Evolutionary conservation across 331 rosid species (phyloP).

Genomic region (Quercus lobata): DNA sequence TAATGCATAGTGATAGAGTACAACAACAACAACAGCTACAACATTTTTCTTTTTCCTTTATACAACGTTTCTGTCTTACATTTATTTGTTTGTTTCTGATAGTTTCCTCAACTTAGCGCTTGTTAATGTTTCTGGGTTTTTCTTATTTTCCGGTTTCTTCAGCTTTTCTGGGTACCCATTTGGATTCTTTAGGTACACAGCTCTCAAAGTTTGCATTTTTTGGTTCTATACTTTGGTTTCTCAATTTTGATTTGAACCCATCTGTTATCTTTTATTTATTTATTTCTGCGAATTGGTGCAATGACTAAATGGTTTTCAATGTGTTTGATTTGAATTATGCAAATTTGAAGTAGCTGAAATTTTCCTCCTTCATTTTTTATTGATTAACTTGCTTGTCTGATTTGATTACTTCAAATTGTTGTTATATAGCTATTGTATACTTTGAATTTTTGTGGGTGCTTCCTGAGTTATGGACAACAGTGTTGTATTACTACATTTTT

Average conservation of each 20-base stretch:
- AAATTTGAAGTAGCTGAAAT: not conserved
- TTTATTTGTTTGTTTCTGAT: not conserved
- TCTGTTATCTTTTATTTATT: not conserved
- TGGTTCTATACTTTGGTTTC: not conserved
- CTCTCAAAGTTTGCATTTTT: not conserved
- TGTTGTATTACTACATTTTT: not conserved
- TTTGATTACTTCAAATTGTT: not conserved
- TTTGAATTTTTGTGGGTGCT: not conserved
- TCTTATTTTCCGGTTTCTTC: not conserved
- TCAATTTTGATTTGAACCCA: slow-evolving; percentile 8
- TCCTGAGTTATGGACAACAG: not conserved
- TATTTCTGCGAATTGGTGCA: not conserved
- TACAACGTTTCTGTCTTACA: not conserved
- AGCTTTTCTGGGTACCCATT: not conserved
- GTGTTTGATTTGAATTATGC: slow-evolving; percentile 2
- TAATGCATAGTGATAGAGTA: not conserved
- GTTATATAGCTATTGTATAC: not conserved
- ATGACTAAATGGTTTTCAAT: not conserved
- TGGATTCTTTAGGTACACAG: not conserved
- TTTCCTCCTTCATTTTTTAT: not conserved
- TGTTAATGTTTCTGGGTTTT: not conserved
- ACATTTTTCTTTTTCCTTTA: not conserved
- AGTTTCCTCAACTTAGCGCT: not conserved
- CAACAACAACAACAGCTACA: too few species aligned
- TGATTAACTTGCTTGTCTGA: not conserved